Conservation (phyloP, 805 yeast species). For the Spathaspora boniae region DNA sequence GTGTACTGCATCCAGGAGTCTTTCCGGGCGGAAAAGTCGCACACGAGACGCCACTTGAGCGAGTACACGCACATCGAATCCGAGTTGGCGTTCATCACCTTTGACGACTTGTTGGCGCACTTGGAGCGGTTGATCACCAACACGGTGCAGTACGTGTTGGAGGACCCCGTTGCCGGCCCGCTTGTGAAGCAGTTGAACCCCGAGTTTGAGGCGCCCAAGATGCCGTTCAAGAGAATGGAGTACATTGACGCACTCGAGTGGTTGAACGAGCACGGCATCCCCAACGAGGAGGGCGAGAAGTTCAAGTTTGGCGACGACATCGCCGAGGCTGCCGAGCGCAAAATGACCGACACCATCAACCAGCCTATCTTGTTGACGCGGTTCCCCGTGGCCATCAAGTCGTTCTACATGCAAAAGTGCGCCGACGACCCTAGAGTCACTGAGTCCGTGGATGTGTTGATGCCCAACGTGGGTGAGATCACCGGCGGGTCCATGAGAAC, state of each 20-base stretch:
- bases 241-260: slow-evolving; percentile 90
- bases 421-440: slow-evolving; percentile 90
- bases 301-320: slow-evolving; percentile 98
- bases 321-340: slow-evolving; percentile 99
- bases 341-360: slow-evolving; percentile 94
- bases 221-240: slow-evolving; percentile 88
- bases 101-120: slow-evolving; percentile 83
- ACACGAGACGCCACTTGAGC: slow-evolving; percentile 95
- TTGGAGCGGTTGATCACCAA: slow-evolving; percentile 74
- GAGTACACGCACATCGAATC: slow-evolving; percentile 98
- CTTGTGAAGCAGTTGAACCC: slow-evolving; percentile 92
- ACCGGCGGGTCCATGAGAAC: slow-evolving; percentile 99
- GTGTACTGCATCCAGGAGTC: slow-evolving; percentile 97
- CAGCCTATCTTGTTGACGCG: slow-evolving; percentile 87
- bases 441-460: slow-evolving; percentile 95
- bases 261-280: slow-evolving; percentile 92
- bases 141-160: slow-evolving; percentile 70
- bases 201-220: slow-evolving; percentile 71
- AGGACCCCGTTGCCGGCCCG: slow-evolving; percentile 91
- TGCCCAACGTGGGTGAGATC: slow-evolving; percentile 99
- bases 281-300: slow-evolving; percentile 89
- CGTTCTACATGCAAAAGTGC: slow-evolving; percentile 96
- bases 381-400: slow-evolving; percentile 96
- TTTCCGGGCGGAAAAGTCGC: slow-evolving; percentile 98
- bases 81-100: slow-evolving; percentile 82